These are phyloP conservation scores for Aspergillus sp. DNA, from an alignment of 2,329 filamentous ascomycete genomes.

Conservation along the genomic window DNA sequence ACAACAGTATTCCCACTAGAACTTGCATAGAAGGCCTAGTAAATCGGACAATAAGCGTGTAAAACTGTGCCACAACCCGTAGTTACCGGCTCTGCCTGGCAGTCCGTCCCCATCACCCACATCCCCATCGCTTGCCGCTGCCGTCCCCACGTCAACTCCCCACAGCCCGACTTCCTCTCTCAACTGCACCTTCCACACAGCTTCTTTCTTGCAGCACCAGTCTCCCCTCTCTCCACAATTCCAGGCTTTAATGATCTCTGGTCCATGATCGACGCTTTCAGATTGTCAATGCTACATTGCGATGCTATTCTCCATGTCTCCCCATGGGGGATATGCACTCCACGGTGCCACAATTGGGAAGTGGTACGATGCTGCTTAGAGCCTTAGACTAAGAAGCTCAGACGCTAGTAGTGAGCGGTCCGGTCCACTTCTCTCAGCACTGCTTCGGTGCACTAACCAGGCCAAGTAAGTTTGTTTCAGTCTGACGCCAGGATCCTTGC, in stretches of 20 bases:
- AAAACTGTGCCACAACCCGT: too few relatives aligned
- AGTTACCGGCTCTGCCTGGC: not conserved
- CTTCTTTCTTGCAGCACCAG: not conserved
- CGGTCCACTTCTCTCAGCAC: too few relatives aligned
- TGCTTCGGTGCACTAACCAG: too few relatives aligned
- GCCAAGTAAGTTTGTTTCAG: too few relatives aligned
- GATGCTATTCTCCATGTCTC: not conserved
- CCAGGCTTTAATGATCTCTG: not conserved
- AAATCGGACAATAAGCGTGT: too few relatives aligned
- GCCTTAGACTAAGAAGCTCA: too few relatives aligned
- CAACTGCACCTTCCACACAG: not conserved
- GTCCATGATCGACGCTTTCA: not conserved
- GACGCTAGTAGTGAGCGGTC: too few relatives aligned
- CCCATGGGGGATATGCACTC: not conserved
- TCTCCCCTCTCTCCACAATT: not conserved
- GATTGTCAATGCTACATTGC: not conserved
- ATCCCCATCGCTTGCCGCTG: not conserved
- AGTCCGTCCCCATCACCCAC: not conserved
- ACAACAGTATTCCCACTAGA: too few relatives aligned
- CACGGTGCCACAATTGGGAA: not conserved
- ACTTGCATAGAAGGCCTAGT: too few relatives aligned
- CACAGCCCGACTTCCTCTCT: not conserved
- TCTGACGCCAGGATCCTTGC: too few relatives aligned
- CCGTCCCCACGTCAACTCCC: not conserved
- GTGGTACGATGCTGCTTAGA: not conserved